Conservation (phyloP, 306 rosid species). For the Trichosanthes truncata region DNA sequence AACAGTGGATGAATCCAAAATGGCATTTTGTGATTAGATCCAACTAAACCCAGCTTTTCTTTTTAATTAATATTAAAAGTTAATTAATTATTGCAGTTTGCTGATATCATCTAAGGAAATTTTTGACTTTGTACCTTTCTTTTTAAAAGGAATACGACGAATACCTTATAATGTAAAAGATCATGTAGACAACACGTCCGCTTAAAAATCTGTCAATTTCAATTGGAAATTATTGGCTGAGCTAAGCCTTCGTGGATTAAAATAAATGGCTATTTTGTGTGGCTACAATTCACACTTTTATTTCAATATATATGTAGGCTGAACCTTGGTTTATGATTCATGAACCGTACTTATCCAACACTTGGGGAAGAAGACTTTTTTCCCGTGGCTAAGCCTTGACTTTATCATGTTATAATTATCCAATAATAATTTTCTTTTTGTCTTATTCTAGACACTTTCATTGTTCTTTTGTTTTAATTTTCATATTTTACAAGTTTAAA, state of each 20-base stretch:
- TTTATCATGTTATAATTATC: too few relatives aligned
- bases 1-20: neutral
- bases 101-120: neutral
- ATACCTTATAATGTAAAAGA: neutral
- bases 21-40: neutral
- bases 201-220: too few relatives aligned
- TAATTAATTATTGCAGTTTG: neutral
- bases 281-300: neutral
- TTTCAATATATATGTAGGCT: neutral
- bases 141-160: neutral
- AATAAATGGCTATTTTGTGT: neutral
- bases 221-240: too few relatives aligned
- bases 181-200: too few relatives aligned
- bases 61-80: neutral
- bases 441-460: too few relatives aligned
- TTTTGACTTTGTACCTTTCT: neutral
- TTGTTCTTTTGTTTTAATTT: too few relatives aligned
- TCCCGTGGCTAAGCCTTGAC: too few relatives aligned
- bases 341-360: neutral
- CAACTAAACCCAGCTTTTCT: neutral
- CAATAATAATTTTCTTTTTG: too few relatives aligned
- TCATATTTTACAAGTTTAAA: too few relatives aligned
- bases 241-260: too few relatives aligned
- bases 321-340: neutral
- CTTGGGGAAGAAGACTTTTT: neutral